Evolutionary conservation across 106 monocot species (phyloP).

Genomic region (Posidonia australis): DNA sequence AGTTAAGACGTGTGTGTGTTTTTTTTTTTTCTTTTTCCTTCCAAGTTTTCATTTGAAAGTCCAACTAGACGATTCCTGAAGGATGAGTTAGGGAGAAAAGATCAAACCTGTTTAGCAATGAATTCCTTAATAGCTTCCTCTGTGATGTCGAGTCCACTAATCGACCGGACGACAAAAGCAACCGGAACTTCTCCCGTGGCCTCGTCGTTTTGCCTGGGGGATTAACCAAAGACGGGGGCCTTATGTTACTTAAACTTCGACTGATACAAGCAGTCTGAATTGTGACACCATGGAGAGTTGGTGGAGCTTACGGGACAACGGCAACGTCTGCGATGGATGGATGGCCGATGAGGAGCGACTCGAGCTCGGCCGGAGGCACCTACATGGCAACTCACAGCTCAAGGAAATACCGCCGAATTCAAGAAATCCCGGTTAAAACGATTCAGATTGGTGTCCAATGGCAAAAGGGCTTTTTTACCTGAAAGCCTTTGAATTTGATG

Average conservation of each 20-base stretch:
- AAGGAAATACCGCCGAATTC: background rate
- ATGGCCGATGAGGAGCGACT: constrained; percentile 55
- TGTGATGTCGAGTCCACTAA: constrained; percentile 37
- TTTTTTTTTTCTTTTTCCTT: no score
- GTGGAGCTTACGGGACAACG: constrained; percentile 57
- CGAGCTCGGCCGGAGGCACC: constrained; percentile 93
- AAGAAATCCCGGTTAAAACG: background rate
- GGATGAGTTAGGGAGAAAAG: background rate
- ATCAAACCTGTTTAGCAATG: constrained; percentile 71
- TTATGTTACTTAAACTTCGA: background rate
- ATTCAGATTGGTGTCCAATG: no score
- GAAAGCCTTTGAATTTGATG: constrained; percentile 98
- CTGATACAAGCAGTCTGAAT: no score
- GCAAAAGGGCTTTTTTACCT: no score
- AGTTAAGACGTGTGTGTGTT: no score
- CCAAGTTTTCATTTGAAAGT: background rate
- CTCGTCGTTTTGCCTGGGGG: constrained; percentile 57
- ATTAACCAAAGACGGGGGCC: background rate
- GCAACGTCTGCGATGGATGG: constrained; percentile 73
- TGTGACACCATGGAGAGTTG: no score
- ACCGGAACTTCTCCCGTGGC: constrained; percentile 83
- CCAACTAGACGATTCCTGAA: background rate
- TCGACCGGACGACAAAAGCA: constrained; percentile 55
- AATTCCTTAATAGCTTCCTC: constrained; percentile 72
- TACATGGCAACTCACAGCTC: constrained; percentile 7